Conservation (phyloP, 2,329 filamentous ascomycete genomes). For the Penicillium crustosum region DNA sequence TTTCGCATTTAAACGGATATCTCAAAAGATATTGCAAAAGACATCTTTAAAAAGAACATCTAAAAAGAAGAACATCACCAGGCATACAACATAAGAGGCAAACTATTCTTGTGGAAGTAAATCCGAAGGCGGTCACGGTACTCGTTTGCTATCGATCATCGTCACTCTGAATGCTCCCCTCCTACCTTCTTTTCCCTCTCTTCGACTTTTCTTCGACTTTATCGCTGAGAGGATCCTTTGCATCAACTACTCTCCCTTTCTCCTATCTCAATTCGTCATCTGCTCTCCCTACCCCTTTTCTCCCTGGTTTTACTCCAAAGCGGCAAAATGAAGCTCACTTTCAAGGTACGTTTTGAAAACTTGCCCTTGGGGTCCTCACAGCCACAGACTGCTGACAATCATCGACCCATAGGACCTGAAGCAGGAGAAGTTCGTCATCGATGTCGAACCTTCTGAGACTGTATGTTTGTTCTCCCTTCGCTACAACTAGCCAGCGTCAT, state of each 20-base stretch:
- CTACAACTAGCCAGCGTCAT: conserved; percentile 16
- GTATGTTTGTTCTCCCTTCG: conserved; percentile 55
- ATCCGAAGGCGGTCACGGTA: conserved; percentile 12
- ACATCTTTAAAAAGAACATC: too few relatives aligned
- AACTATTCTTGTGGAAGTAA: not conserved
- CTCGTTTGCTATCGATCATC: conserved; percentile 13
- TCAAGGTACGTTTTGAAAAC: conserved; percentile 56
- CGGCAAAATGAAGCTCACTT: conserved; percentile 67
- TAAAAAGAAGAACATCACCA: too few relatives aligned
- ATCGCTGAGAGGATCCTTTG: conserved; percentile 13
- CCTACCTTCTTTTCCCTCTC: conserved; percentile 30
- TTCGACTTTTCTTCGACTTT: conserved; percentile 15
- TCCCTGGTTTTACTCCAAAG: conserved; percentile 34
- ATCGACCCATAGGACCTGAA: conserved; percentile 74
- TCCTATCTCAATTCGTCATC: conserved; percentile 8
- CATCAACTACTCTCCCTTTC: conserved; percentile 1
- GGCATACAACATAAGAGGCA: too few relatives aligned
- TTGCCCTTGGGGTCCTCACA: conserved; percentile 23
- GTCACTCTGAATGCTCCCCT: conserved; percentile 13
- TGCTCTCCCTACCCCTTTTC: conserved; percentile 14
- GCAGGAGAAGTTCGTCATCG: conserved; percentile 97
- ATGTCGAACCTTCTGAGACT: conserved; percentile 87
- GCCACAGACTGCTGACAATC: conserved; percentile 19
- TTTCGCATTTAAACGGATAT: too few relatives aligned
- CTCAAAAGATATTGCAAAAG: too few relatives aligned